Evolutionary conservation across 2,329 filamentous ascomycete species (phyloP).

Genomic region (Tolypocladium pustulatum): DNA sequence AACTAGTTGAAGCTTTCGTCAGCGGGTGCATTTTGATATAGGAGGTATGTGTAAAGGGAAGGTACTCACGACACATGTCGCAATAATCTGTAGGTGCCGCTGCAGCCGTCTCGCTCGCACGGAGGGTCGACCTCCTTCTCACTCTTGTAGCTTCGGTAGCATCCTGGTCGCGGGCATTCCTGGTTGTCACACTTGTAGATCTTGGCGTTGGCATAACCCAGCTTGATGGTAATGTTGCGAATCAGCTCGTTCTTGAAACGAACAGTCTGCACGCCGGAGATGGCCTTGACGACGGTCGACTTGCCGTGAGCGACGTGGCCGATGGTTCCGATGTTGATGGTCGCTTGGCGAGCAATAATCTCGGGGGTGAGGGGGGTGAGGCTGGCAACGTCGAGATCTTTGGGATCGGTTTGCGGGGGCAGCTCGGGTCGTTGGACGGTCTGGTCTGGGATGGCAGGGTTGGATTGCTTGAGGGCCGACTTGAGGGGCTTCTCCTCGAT

Average conservation of each 20-base stretch:
- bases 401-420: constrained; percentile 88
- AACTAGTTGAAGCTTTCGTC: constrained; percentile 38
- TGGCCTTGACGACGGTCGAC: constrained; percentile 97
- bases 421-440: constrained; percentile 42
- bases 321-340: constrained; percentile 98
- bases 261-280: constrained; percentile 97
- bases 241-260: constrained; percentile 99
- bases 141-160: constrained; percentile 95
- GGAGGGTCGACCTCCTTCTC: constrained; percentile 97
- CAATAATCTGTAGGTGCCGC: constrained; percentile 76
- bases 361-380: constrained; percentile 85
- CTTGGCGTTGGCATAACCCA: constrained; percentile 98
- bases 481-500: constrained; percentile 60
- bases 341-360: constrained; percentile 95
- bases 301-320: constrained; percentile 98
- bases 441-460: constrained; percentile 43
- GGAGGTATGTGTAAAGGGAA: background rate
- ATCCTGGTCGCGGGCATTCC: constrained; percentile 85
- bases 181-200: constrained; percentile 96
- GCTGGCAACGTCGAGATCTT: constrained; percentile 70
- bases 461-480: constrained; percentile 73
- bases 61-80: constrained; percentile 79
- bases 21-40: background rate
- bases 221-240: constrained; percentile 98
- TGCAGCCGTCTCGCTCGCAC: constrained; percentile 88